Conservation (phyloP, 192 early-diverging fungal genomes). For the Dissophora globulifera region DNA sequence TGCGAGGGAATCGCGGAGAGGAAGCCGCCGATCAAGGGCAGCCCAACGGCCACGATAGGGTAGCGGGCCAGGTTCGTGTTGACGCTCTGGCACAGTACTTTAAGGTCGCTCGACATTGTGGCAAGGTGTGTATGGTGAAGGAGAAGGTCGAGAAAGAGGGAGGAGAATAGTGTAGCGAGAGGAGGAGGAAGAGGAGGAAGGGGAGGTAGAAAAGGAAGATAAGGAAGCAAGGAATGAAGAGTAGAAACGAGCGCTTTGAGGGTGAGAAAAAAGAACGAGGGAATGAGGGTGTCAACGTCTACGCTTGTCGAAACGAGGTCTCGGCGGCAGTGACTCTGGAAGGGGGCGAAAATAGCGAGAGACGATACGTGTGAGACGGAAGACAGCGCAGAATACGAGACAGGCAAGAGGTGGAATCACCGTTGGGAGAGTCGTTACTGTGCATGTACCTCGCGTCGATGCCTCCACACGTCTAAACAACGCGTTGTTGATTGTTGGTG, state of each 20-base stretch:
- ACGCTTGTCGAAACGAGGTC: neutral
- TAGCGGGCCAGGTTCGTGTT: constrained; percentile 50
- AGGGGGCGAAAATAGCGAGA: too few species aligned
- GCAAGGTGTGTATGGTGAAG: neutral
- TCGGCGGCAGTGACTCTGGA: too few species aligned
- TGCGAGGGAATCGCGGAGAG: constrained; percentile 38
- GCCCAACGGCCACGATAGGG: constrained; percentile 38
- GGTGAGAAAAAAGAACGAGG: neutral
- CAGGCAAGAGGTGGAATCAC: too few species aligned
- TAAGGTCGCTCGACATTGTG: constrained; percentile 30
- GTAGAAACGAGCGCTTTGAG: too few species aligned
- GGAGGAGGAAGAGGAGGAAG: neutral
- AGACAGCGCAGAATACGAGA: too few species aligned
- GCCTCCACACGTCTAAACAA: too few species aligned
- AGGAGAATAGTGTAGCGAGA: neutral
- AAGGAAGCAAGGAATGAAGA: too few species aligned
- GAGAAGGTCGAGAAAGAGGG: neutral
- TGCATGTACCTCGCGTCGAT: too few species aligned
- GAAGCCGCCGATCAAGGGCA: constrained; percentile 46
- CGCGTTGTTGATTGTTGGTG: too few species aligned
- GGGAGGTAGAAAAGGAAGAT: too few species aligned
- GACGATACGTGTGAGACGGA: too few species aligned
- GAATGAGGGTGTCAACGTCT: neutral
- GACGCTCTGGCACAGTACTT: constrained; percentile 31
- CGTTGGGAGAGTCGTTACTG: too few species aligned